Percentiles rank a stretch among this genome's conserved stretches.
Conservation (phyloP, 2,329 filamentous ascomycete species). For the Emergomyces orientalis region DNA sequence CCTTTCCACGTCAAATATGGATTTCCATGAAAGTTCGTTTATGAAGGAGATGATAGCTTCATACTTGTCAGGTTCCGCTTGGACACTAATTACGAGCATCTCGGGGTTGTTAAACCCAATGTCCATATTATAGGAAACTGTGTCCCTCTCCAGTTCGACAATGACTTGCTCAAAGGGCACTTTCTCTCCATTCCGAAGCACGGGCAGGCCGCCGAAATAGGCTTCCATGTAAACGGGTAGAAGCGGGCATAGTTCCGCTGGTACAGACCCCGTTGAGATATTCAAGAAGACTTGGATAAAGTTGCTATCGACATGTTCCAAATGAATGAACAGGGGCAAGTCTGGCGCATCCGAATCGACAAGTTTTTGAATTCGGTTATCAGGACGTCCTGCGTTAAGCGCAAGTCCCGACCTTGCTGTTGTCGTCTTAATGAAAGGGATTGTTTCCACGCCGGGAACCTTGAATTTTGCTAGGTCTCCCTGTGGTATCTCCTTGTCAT, state of each 20-base stretch:
- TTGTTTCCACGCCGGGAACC: conserved; percentile 78
- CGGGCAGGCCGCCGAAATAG: conserved; percentile 90
- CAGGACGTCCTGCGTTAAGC: conserved; percentile 55
- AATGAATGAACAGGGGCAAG: conserved; percentile 86
- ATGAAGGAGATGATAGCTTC: conserved; percentile 73
- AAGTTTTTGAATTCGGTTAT: conserved; percentile 62
- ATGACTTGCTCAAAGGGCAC: conserved; percentile 89
- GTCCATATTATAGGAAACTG: conserved; percentile 70
- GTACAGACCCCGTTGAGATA: conserved; percentile 66
- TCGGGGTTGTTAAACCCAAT: conserved; percentile 61
- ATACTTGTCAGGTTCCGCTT: conserved; percentile 84
- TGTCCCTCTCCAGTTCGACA: conserved; percentile 81
- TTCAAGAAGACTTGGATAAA: conserved; percentile 81
- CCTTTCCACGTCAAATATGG: conserved; percentile 69
- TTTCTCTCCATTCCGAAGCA: conserved; percentile 63
- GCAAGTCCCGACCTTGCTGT: conserved; percentile 78
- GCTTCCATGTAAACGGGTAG: conserved; percentile 78
- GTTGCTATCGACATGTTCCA: conserved; percentile 85
- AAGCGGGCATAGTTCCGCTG: conserved; percentile 74
- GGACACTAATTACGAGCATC: conserved; percentile 69
- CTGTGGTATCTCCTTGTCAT: conserved; percentile 75
- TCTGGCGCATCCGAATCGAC: conserved; percentile 59
- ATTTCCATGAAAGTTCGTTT: conserved; percentile 75
- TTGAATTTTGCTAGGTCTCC: conserved; percentile 71
- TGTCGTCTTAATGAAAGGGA: conserved; percentile 84